Base-by-base conservation (phyloP, 2,329 filamentous ascomycete species). In the Stachybotrys chlorohalonatus region DNA sequence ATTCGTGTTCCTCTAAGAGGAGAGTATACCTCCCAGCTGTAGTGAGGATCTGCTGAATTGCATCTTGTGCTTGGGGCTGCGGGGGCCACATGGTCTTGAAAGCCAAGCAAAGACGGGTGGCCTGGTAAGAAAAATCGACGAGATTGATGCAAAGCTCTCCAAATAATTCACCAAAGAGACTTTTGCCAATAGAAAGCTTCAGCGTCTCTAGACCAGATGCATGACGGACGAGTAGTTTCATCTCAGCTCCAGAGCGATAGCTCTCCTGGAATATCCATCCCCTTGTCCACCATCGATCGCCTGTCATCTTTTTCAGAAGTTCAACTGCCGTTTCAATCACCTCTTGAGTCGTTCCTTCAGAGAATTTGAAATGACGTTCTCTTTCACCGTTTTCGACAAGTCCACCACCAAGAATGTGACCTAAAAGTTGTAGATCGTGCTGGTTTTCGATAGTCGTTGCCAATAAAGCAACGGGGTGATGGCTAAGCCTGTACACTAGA, bases 201-300 rank as follows among this genome's bases (percentile, higher is more conserved):
- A 54, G 11, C 1, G 16, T 9, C 13, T 68, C 62, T 0, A 63
- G 52, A 0, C 52, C 53, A 3, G 42, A 24, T 15, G 6, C n/a
- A 49, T 69, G 64, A 5, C 57, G 59, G 7, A 69, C 64, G 0
- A 69, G 56, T 6, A 69, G 61, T 0, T 45, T 58, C 67, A 70
- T 69, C 0, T 57, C 32, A 15, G 47, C 31, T 1, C 63, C 62
- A 6, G 59, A 66, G 32, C 62, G 57, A 45, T 70, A 70, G 48
- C 66, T 70, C 52, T 70, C 66, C 17, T 70, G 66, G 32, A 67
- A 69, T 0, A 63, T 69, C 65, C 66, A 70, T 3, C 64, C 66
- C 15, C 65, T 59, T 0, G 53, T 55, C 66, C 64, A 70, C 66
- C 65, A 68, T 5, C 52, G 48, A 11, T 67, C 66, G 0, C 32